phyloP scores from a whole-genome alignment of 2,329 filamentous ascomycete species.

The Lecanicillium sp. region DNA sequence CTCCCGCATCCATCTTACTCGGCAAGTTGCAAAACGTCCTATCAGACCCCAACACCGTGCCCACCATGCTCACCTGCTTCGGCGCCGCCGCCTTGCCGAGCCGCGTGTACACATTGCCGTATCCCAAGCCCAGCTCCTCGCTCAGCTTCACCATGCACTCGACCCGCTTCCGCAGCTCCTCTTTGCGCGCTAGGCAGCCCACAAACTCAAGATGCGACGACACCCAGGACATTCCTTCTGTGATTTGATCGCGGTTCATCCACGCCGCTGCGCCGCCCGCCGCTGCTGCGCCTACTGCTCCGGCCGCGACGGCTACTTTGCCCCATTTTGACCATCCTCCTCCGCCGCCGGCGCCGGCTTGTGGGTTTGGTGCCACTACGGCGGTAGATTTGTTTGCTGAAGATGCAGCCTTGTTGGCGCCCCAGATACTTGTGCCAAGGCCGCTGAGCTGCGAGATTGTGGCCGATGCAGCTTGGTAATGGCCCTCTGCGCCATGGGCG shows the following conservation, averaged over 20 bases:
- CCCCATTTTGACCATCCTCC: slow-evolving; percentile 71
- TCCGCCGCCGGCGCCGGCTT: slow-evolving; percentile 10
- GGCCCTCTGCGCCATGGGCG: slow-evolving; percentile 78
- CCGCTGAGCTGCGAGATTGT: slow-evolving; percentile 60
- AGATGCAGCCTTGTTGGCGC: slow-evolving; percentile 29
- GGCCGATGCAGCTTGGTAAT: slow-evolving; percentile 66
- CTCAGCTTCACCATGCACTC: slow-evolving; percentile 57
- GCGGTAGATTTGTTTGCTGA: slow-evolving; percentile 10
- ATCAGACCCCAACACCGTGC: slow-evolving; percentile 55
- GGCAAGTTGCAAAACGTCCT: slow-evolving; percentile 88
- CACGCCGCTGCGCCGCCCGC: slow-evolving; percentile 82
- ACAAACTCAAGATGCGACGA: slow-evolving; percentile 90
- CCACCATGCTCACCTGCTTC: slow-evolving; percentile 43
- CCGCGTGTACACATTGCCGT: slow-evolving; percentile 79
- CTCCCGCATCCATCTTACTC: slow-evolving; percentile 39
- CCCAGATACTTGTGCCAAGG: slow-evolving; percentile 61
- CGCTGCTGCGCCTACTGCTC: slow-evolving; percentile 72
- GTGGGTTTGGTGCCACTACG: slow-evolving; percentile 7
- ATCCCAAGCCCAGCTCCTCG: slow-evolving; percentile 61
- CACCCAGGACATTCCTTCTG: slow-evolving; percentile 70
- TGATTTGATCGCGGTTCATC: slow-evolving; percentile 72
- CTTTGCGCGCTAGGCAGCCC: slow-evolving; percentile 74
- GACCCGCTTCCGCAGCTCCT: slow-evolving; percentile 71
- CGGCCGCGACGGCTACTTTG: slow-evolving; percentile 76
- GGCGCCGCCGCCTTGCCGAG: slow-evolving; percentile 60